These are phyloP conservation scores for Massariosphaeria phaeospora DNA, from an alignment of 495 filamentous ascomycete genomes.

Conservation along the genomic window DNA sequence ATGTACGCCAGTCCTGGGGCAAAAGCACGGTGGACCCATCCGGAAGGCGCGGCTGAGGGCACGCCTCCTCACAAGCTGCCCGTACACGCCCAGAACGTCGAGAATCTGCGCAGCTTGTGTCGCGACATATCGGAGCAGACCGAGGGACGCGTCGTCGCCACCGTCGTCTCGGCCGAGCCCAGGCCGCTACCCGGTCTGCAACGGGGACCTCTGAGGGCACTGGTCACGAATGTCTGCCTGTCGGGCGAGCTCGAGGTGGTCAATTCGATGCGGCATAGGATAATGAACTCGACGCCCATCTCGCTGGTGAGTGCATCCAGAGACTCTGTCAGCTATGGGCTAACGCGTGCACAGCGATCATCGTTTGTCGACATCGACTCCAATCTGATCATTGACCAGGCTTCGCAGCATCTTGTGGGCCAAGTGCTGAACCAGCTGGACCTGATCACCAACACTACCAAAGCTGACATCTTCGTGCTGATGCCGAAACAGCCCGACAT, in stretches of 20 bases:
- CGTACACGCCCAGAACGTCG: constrained; percentile 79
- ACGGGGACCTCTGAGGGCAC: constrained; percentile 58
- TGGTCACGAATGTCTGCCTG: constrained; percentile 86
- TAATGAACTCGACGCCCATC: constrained; percentile 81
- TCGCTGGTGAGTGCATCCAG: constrained; percentile 61
- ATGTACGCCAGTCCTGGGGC: constrained; percentile 80
- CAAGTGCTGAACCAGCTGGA: constrained; percentile 81
- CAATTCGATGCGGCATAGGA: constrained; percentile 74
- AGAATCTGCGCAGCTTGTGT: constrained; percentile 69
- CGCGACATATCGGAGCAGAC: constrained; percentile 67
- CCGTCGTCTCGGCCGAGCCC: constrained; percentile 75
- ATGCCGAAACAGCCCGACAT: constrained; percentile 63
- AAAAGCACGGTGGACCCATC: constrained; percentile 83
- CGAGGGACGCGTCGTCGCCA: constrained; percentile 68
- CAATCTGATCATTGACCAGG: constrained; percentile 71
- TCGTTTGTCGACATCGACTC: constrained; percentile 89
- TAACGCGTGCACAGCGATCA: constrained; percentile 59
- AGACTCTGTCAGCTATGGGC: neutral
- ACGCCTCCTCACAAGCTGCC: constrained; percentile 79
- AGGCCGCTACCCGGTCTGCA: constrained; percentile 65
- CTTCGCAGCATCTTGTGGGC: constrained; percentile 58
- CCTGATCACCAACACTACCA: constrained; percentile 74
- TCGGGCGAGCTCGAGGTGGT: constrained; percentile 78
- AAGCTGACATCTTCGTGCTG: constrained; percentile 92
- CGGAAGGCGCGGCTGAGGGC: constrained; percentile 76